Base-by-base conservation (phyloP, 495 filamentous ascomycete species). In the Penicillium turbatum region DNA sequence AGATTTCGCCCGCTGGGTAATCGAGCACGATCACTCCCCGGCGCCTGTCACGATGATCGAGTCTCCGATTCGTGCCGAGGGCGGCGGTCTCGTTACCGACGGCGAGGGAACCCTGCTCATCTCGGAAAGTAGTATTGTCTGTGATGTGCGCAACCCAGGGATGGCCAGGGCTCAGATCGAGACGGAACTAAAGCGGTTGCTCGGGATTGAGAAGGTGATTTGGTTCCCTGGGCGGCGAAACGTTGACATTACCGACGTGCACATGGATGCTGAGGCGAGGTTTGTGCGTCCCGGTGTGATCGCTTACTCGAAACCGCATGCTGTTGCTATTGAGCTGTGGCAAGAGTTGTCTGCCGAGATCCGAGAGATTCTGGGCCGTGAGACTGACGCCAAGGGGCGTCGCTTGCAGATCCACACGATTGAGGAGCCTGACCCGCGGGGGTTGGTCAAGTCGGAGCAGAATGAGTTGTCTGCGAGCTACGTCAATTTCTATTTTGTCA, bases 401-500 rank as follows among this genome's bases (percentile, higher is more conserved):
- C 51, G 29, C 15, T 41, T 67, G 19, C 39, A 65, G 50, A 56
- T 69, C 32, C 55, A 64, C 40, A 36, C 40, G 27, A 57, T 67
- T 11, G 53, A 60, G 17, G 64, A 68, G 26, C 61, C 63, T 1
- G 51, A 59, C 24, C 53, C 57, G 11, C 45, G 39, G 13, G 51
- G 35, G n/a, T 51, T 69, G 36, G 54, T 53, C 2, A 37, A 46
- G 10, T 47, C 38, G 9, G 51, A 51, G 11, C 48, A 64, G 2
- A 62, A 67, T 31, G 58, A 65, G 19, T 39, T 65, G 10, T 45
- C 57, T 9, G 49, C 59, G 1, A 57, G 53, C 21, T 69, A 69
- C 45, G 59, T 69, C 4, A 69, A 69, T 30, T 63, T 61, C 26
- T 65, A 66, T 48, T 61, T 68, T 48, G 56, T 59, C 3, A 68